A percentile compares a stretch with the other conserved stretches of the same genome.
Evolutionary conservation across 495 filamentous ascomycete species (phyloP).

Genomic region (Hypoxylon trugodes): DNA sequence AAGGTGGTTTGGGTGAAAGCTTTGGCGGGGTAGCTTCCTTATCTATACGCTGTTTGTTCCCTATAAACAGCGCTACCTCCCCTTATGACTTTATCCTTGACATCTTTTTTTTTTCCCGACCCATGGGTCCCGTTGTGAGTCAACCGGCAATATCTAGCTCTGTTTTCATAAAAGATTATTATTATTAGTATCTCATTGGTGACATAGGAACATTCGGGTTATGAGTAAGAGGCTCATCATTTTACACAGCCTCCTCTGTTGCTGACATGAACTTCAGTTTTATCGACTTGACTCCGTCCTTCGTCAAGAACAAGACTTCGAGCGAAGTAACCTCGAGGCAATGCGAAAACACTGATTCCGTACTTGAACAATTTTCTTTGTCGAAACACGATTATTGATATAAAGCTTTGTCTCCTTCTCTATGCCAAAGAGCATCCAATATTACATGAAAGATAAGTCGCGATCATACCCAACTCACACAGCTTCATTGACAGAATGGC

Average conservation of each 20-base stretch:
- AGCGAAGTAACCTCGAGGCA: not conserved
- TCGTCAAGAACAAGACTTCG: too few relatives aligned
- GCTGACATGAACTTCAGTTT: not conserved
- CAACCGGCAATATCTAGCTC: conserved; percentile 26
- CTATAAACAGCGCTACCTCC: not conserved
- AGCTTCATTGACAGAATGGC: not conserved
- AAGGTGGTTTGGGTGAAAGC: not conserved
- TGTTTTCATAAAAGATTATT: not conserved
- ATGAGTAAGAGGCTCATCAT: not conserved
- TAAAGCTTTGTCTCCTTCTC: not conserved
- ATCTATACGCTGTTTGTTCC: too few relatives aligned
- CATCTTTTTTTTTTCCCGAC: not conserved
- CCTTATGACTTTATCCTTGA: not conserved
- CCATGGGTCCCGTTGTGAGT: conserved; percentile 16
- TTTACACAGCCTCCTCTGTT: conserved; percentile 2
- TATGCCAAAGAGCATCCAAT: not conserved
- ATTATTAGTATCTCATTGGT: not conserved
- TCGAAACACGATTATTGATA: not conserved
- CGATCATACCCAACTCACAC: not conserved
- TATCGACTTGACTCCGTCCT: not conserved
- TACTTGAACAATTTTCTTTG: too few relatives aligned
- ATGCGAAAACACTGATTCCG: not conserved
- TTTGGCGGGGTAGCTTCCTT: conserved; percentile 34
- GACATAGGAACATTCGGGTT: not conserved
- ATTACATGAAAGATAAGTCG: conserved; percentile 1